Percentiles rank a stretch among this genome's conserved stretches.
Conservation (phyloP, 495 filamentous ascomycete species). For the Penicillium canariense region DNA sequence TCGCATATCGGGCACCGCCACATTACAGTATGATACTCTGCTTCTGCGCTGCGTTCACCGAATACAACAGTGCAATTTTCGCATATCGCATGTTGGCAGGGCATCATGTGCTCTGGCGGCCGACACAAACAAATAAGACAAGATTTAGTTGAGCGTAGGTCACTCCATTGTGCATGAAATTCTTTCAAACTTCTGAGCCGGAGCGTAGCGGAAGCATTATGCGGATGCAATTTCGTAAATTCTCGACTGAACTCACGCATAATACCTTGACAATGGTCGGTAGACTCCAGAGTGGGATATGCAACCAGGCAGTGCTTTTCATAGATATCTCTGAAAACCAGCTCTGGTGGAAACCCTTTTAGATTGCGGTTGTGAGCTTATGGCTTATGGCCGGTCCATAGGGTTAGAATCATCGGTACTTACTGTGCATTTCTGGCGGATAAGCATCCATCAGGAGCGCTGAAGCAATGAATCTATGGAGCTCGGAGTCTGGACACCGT, state of each 20-base stretch:
- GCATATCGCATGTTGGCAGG: constrained; percentile 31
- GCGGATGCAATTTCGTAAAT: not conserved
- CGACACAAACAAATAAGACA: constrained; percentile 26
- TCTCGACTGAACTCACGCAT: not conserved
- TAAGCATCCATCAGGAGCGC: constrained; percentile 29
- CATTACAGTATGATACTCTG: constrained; percentile 19
- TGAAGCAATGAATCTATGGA: constrained; percentile 20
- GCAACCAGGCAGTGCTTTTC: not conserved
- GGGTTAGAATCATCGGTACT: not conserved
- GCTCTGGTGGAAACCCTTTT: not conserved
- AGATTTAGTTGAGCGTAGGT: not conserved
- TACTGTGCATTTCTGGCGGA: constrained; percentile 29
- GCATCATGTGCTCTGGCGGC: constrained; percentile 27
- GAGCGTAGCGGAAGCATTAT: not conserved
- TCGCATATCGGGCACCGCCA: constrained; percentile 15
- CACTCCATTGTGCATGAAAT: not conserved
- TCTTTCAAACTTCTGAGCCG: not conserved
- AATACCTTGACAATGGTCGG: too few species aligned
- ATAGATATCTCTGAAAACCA: not conserved
- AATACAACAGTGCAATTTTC: constrained; percentile 26
- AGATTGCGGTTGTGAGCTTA: not conserved
- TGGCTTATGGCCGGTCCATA: not conserved
- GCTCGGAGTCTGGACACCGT: not conserved
- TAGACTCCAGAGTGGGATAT: not conserved
- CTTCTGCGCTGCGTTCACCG: not conserved